A percentile compares a stretch with the other conserved stretches of the same genome.
These are phyloP conservation scores for Tricholoma bakamatsutake DNA, from an alignment of 768 basidiomycete species.

Conservation along the genomic window DNA sequence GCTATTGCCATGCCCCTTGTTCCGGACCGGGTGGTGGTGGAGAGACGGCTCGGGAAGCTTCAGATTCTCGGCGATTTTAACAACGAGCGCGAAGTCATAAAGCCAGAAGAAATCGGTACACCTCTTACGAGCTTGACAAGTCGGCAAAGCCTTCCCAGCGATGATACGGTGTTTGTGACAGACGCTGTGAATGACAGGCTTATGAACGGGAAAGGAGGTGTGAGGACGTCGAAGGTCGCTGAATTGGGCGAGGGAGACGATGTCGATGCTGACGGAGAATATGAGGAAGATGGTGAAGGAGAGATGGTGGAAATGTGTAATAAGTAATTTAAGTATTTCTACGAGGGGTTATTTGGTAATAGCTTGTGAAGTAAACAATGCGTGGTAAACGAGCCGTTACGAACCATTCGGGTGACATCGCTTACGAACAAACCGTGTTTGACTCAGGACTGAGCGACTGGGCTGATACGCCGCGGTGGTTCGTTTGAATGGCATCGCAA, in stretches of 20 bases:
- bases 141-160: conserved; percentile 52
- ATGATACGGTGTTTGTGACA: conserved; percentile 44
- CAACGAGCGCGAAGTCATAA: conserved; percentile 26
- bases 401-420: conserved; percentile 16
- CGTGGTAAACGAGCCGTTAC: conserved; percentile 25
- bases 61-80: conserved; percentile 14
- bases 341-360: conserved; percentile 14
- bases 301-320: conserved; percentile 24
- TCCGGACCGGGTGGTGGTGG: not conserved
- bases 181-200: conserved; percentile 10
- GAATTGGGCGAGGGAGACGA: conserved; percentile 24
- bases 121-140: conserved; percentile 44
- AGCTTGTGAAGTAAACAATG: conserved; percentile 19
- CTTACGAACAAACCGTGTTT: not conserved
- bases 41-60: conserved; percentile 12
- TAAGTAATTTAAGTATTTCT: conserved; percentile 1
- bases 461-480: conserved; percentile 6
- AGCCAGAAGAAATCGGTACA: conserved; percentile 51
- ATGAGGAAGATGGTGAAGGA: conserved; percentile 39
- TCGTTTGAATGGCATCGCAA: conserved; percentile 10
- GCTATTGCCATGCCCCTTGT: not conserved
- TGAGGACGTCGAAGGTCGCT: conserved; percentile 15
- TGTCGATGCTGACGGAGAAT: conserved; percentile 33
- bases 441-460: not conserved
- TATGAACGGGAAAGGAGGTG: not conserved